Percentiles rank a stretch among this genome's conserved stretches.
Evolutionary conservation across 1,139 yeast species (phyloP).

Genomic region (Scheffersomyces cryptocercus): DNA sequence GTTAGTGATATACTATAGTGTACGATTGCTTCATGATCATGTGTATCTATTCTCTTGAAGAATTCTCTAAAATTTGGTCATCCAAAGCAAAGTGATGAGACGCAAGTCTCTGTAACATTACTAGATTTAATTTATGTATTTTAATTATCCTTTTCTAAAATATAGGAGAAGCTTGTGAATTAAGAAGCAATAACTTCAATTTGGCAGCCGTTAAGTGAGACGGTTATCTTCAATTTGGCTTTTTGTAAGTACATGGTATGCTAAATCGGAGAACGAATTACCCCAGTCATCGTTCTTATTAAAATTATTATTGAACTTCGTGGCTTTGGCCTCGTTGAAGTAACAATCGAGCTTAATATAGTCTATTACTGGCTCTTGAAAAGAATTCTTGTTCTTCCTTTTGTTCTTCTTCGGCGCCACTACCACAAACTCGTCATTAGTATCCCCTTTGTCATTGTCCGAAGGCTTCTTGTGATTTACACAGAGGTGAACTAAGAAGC

Average conservation of each 20-base stretch:
- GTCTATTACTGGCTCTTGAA: constrained; percentile 33
- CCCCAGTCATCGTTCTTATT: constrained; percentile 44
- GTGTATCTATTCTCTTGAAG: too few species aligned
- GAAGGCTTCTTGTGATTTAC: constrained; percentile 8
- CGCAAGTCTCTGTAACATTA: too few species aligned
- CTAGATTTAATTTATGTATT: too few species aligned
- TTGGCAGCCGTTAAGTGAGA: too few species aligned
- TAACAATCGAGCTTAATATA: constrained; percentile 36
- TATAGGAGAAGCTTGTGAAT: too few species aligned
- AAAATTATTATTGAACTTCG: constrained; percentile 14
- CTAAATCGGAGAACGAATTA: constrained; percentile 55
- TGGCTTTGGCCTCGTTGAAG: constrained; percentile 25
- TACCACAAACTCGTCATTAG: constrained; percentile 30
- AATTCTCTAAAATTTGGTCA: too few species aligned
- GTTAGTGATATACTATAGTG: too few species aligned
- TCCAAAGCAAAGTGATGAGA: too few species aligned
- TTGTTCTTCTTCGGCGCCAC: constrained; percentile 31
- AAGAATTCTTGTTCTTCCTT: constrained; percentile 22
- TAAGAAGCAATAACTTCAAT: too few species aligned
- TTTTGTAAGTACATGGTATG: constrained; percentile 33
- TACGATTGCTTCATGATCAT: too few species aligned
- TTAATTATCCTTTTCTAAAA: too few species aligned
- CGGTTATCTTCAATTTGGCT: too few species aligned
- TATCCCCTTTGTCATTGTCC: constrained; percentile 1
- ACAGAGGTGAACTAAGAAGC: constrained; percentile 38